Conservation (phyloP, 306 rosid species). For the Lathyrus tuberosus region DNA sequence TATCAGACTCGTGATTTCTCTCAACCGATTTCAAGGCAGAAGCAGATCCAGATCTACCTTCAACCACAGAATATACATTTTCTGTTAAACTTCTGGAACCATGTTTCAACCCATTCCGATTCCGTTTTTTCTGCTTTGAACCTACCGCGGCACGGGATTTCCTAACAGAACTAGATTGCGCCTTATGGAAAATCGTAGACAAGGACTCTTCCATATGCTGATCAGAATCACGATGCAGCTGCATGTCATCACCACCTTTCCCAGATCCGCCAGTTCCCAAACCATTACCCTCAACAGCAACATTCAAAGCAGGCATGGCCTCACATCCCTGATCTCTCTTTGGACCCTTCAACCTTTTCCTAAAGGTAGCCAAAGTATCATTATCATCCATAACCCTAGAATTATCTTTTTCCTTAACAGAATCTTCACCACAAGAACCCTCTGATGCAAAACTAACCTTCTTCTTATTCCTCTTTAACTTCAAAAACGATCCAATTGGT, state of each 20-base stretch:
- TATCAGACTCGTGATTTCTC: constrained; percentile 27
- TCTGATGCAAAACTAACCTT: constrained; percentile 50
- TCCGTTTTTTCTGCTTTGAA: constrained; percentile 49
- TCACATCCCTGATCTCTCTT: constrained; percentile 70
- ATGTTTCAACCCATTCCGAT: constrained; percentile 43
- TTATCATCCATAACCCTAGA: constrained; percentile 85
- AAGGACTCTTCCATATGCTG: constrained; percentile 58
- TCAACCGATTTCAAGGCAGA: constrained; percentile 36
- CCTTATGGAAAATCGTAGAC: constrained; percentile 56
- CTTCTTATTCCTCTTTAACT: constrained; percentile 72
- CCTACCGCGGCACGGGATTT: constrained; percentile 45
- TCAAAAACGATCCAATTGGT: constrained; percentile 83
- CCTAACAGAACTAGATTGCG: constrained; percentile 53
- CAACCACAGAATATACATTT: constrained; percentile 34
- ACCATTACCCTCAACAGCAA: constrained; percentile 40
- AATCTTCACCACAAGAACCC: constrained; percentile 31
- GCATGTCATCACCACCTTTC: constrained; percentile 46
- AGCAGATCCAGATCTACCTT: constrained; percentile 43
- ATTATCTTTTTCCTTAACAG: constrained; percentile 45
- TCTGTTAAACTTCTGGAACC: constrained; percentile 38
- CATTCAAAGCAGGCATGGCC: constrained; percentile 45
- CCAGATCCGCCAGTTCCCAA: constrained; percentile 34
- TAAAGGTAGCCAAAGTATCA: constrained; percentile 89
- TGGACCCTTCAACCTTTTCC: constrained; percentile 94
- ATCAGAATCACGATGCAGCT: constrained; percentile 43